phyloP scores from a whole-genome alignment of 75 land plant genomes.

The Selaginella moellendorffii region DNA sequence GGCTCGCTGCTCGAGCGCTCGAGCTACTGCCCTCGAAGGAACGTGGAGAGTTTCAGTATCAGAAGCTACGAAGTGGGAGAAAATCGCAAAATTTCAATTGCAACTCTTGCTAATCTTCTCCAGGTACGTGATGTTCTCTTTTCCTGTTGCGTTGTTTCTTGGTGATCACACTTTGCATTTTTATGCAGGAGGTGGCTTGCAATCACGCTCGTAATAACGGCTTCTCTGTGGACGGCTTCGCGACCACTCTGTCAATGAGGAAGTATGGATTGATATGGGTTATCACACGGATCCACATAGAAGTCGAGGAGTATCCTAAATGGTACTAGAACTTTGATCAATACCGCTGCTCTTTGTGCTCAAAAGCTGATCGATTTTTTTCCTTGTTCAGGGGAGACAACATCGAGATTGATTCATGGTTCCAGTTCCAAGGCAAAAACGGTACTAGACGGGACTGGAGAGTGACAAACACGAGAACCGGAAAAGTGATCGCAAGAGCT shows the following conservation, averaged over 20 bases:
- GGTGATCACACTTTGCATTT: background rate
- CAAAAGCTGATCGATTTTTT: background rate
- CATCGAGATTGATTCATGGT: conserved; percentile 90
- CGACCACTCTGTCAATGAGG: conserved; percentile 80
- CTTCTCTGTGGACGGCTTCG: conserved; percentile 88
- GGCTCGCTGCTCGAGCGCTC: no score
- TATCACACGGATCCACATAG: conserved; percentile 91
- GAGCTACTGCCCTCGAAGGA: no score
- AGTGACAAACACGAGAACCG: conserved; percentile 44
- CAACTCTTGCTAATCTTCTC: conserved; percentile 80
- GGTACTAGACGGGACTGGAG: conserved; percentile 88
- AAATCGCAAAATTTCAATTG: conserved; percentile 81
- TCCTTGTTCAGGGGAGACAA: conserved; percentile 57
- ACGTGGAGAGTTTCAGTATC: conserved; percentile 54
- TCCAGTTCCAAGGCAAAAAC: conserved; percentile 66
- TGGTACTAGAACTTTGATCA: no score
- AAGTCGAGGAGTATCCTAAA: conserved; percentile 73
- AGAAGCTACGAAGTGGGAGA: conserved; percentile 87
- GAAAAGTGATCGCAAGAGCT: conserved; percentile 69
- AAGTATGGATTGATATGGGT: conserved; percentile 81
- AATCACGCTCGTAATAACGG: conserved; percentile 93
- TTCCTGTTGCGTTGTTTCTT: conserved; percentile 5
- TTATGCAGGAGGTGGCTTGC: conserved; percentile 74
- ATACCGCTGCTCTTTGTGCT: background rate
- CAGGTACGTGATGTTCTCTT: conserved; percentile 34